Evolutionary conservation across 2,329 filamentous ascomycete genomes (phyloP).

Genomic region (Mollisiaceae sp.): DNA sequence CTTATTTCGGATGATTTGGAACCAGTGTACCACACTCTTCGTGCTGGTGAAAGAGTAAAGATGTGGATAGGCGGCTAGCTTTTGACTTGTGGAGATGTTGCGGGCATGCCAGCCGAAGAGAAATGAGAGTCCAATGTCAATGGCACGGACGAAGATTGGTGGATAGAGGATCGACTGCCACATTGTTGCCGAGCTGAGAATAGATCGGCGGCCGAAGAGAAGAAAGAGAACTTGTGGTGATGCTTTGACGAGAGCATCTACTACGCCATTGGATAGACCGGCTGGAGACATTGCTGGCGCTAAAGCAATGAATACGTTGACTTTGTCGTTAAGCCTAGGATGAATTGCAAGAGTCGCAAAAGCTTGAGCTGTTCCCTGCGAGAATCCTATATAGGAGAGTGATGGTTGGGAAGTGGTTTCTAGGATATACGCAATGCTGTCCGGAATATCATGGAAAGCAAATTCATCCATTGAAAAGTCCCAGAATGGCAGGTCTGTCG

Average conservation of each 20-base stretch:
- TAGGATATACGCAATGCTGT: slow-evolving; percentile 91
- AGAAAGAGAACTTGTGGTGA: slow-evolving; percentile 92
- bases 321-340: slow-evolving; percentile 86
- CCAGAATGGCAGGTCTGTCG: slow-evolving; percentile 83
- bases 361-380: slow-evolving; percentile 94
- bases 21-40: slow-evolving; percentile 98
- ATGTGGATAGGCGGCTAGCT: slow-evolving; percentile 93
- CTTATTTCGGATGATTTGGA: slow-evolving; percentile 96
- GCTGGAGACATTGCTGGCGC: slow-evolving; percentile 97
- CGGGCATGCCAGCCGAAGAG: slow-evolving; percentile 87
- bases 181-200: slow-evolving; percentile 91
- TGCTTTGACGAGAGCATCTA: slow-evolving; percentile 91
- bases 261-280: slow-evolving; percentile 85
- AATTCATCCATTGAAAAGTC: slow-evolving; percentile 99
- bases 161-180: slow-evolving; percentile 97
- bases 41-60: slow-evolving; percentile 96
- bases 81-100: slow-evolving; percentile 87
- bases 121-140: slow-evolving; percentile 80
- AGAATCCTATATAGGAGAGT: slow-evolving; percentile 95
- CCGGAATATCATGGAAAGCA: slow-evolving; percentile 95
- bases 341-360: slow-evolving; percentile 94
- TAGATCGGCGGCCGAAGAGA: slow-evolving; percentile 88
- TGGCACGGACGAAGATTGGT: slow-evolving; percentile 86
- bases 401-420: slow-evolving; percentile 81
- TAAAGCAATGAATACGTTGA: slow-evolving; percentile 94